Evolutionary conservation across 305 asterid genomes (phyloP), one percentile per base, ranked within the genome.

Genomic region (Stenogyne calaminthoides): DNA sequence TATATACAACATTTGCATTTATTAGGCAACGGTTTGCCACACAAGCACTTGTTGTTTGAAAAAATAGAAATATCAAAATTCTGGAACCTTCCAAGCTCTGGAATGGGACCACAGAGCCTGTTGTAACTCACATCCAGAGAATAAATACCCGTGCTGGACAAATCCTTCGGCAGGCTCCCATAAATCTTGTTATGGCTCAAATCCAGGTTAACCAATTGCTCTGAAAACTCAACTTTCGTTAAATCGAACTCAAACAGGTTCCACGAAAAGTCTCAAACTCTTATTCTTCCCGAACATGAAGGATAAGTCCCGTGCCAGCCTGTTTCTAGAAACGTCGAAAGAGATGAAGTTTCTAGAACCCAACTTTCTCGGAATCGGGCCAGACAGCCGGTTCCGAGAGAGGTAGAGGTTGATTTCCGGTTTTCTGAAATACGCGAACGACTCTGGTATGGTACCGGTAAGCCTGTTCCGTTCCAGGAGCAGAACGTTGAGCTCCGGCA

Each of bases 101-200:
- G 91, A 75, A 86, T 82, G 76, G 14, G 14, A 3, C 91, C 89
- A 59, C 89, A 87, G 3, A 84, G 82, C 54, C 84, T 65, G 55
- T 81, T 87, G 54, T 84, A 87, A 42, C 89, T 87, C 64, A 83
- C 86, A 12, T 77, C 78, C 27, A 46, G 18, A 4, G 36, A 32
- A 32, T 3, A 0, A 32, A 32, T 32, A 32, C 36, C 36, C 36
- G 36, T 32, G 36, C 36, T 32, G 0, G 36, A 32, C 36, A 32
- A 32, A 32, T 32, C 36, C 36, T 32, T 32, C 6, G 36, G 36
- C 36, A 32, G 36, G 36, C 36, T 32, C 36, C 85, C 88, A 1
- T 25, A 69, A 12, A 84, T 76, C 76, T 15, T 75, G 25, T 85
- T 85, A 44, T 80, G 89, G 71, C 57, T 80, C 81, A 85, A 71